A percentile compares a stretch with the other conserved stretches of the same genome.
phyloP scores from a whole-genome alignment of 805 yeast species.

The Wickerhamomyces ciferrii region DNA sequence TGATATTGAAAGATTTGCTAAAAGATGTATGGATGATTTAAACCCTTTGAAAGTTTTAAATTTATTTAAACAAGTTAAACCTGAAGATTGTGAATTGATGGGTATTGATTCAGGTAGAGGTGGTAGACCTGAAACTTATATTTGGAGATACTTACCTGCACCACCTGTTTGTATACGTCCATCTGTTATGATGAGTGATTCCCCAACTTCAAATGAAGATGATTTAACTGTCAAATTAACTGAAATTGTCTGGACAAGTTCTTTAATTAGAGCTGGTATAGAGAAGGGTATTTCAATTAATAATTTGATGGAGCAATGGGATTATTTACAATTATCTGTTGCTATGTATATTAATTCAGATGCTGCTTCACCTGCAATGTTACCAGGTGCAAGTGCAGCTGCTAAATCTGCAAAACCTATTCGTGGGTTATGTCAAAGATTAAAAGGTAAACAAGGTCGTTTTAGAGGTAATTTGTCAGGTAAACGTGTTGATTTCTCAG shows the following conservation, averaged over 20 bases:
- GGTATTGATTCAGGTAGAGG: conserved; percentile 86
- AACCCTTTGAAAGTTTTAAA: conserved; percentile 88
- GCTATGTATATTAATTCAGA: conserved; percentile 98
- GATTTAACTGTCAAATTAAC: conserved; percentile 94
- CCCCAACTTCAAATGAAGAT: conserved; percentile 90
- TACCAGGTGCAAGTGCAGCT: conserved; percentile 61
- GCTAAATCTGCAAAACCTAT: conserved; percentile 63
- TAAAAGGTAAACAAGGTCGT: conserved; percentile 98
- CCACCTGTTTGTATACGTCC: conserved; percentile 99
- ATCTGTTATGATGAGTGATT: conserved; percentile 87
- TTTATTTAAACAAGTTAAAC: conserved; percentile 77
- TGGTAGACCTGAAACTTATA: conserved; percentile 93
- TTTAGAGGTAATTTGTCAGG: conserved; percentile 98
- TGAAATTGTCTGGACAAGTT: conserved; percentile 96
- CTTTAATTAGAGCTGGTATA: conserved; percentile 88
- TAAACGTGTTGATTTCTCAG: conserved; percentile 97
- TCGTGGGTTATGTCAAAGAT: conserved; percentile 93
- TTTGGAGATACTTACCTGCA: conserved; percentile 97
- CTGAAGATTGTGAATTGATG: conserved; percentile 85
- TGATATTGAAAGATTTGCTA: conserved; percentile 81
- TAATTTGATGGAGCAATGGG: conserved; percentile 98
- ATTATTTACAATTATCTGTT: conserved; percentile 86
- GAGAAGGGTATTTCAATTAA: conserved; percentile 93
- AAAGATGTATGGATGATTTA: conserved; percentile 86
- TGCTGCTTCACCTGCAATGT: conserved; percentile 74